phyloP scores from a whole-genome alignment of 805 yeast genomes.

The Grigorovia transvaalensis region DNA sequence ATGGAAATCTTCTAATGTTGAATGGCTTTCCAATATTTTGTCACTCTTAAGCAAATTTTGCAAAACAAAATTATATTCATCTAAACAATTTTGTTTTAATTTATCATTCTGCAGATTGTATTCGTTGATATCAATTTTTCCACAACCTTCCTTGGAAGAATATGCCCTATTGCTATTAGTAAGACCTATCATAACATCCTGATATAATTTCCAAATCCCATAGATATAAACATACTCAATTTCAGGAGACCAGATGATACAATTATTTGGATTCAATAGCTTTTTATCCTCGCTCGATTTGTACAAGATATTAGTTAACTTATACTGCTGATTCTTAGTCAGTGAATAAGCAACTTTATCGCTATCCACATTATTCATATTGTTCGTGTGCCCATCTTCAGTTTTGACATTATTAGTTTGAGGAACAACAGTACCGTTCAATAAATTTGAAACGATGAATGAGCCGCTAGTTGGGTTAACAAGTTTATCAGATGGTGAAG shows the following conservation, averaged over 20 bases:
- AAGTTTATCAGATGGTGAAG: neutral
- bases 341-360: constrained; percentile 5
- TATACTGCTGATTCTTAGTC: constrained; percentile 22
- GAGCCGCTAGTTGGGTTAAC: neutral
- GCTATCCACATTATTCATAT: neutral
- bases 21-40: neutral
- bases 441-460: neutral
- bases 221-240: constrained; percentile 81
- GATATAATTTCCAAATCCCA: constrained; percentile 63
- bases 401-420: neutral
- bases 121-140: neutral
- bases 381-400: neutral
- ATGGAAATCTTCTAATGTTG: neutral
- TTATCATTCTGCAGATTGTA: neutral
- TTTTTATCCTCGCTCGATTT: neutral
- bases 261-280: constrained; percentile 35
- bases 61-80: constrained; percentile 1
- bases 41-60: neutral
- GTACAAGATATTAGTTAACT: constrained; percentile 7
- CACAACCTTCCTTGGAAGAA: neutral
- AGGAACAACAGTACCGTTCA: neutral
- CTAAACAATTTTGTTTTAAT: neutral
- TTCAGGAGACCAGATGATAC: constrained; percentile 78
- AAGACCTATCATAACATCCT: constrained; percentile 25
- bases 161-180: constrained; percentile 2